Evolutionary conservation across 345 rosid species (phyloP), one percentile per base, ranked within the genome.

Genomic region (Streptanthus diversifolius): DNA sequence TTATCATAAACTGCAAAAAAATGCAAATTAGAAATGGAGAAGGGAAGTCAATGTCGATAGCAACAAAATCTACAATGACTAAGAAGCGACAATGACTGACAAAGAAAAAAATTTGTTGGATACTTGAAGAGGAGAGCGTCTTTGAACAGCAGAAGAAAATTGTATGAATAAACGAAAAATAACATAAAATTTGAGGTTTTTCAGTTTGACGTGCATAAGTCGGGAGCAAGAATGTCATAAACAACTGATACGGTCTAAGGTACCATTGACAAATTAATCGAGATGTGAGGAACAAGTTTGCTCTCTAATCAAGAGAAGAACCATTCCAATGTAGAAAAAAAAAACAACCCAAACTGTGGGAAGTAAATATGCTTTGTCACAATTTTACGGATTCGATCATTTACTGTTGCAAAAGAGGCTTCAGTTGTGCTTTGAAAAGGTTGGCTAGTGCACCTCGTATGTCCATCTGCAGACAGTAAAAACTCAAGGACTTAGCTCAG

Each of bases 381-480:
- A 21, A 19, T 49, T 30, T 59, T 51, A 24, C 45, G 32, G 66
- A 32, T 22, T 59, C 40, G 5, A 55, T 47, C 45, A 71, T 53
- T 68, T 63, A 73, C 72, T 75, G 81, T 39, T 93, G 97, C 35
- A 90, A 73, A 57, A 95, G 85, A 53, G 90, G 82, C 83, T 88
- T 90, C 83, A 95, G 75, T 74, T 95, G 99, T 73, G 84, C 71
- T 80, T 81, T 82, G 84, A 91, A 95, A 60, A 91, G 98, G 77
- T 91, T 86, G 19, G 85, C 98, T 32, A 91, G 83, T 13, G 95
- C 96, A 66, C 93, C 96, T 32, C 98, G 90, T 68, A 95, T 90
- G 69, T 87, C 97, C 96, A 91, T 85, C 99, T 95, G 85, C 70
- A 75, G 8, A 74, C 63, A 7, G 1, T n/a, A 21, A 57, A 53